phyloP scores from a whole-genome alignment of 1,139 yeast species.

The Lodderomyces orthopsilosis region DNA sequence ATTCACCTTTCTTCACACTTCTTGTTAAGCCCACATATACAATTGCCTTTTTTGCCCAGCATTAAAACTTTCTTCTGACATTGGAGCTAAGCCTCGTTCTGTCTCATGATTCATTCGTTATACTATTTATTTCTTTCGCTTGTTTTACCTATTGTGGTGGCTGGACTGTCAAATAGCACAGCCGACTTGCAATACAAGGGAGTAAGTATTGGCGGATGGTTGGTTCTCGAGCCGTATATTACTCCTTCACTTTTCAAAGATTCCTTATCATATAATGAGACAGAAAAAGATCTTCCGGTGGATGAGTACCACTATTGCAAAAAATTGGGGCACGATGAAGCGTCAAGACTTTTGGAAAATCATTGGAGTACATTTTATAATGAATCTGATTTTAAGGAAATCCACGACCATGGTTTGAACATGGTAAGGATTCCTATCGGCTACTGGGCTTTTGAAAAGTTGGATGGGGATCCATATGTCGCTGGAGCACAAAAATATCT shows the following conservation, averaged over 20 bases:
- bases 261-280: constrained; percentile 20
- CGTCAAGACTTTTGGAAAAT: constrained; percentile 35
- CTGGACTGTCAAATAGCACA: constrained; percentile 1
- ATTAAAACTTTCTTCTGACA: too few relatives aligned
- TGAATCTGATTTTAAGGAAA: constrained; percentile 51
- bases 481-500: constrained; percentile 53
- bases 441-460: constrained; percentile 59
- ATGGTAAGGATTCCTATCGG: constrained; percentile 66
- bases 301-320: constrained; percentile 59
- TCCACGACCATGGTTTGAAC: constrained; percentile 51
- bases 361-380: constrained; percentile 58
- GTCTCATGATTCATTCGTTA: background rate
- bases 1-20: background rate
- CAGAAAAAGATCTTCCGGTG: constrained; percentile 41
- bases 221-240: constrained; percentile 62
- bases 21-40: background rate
- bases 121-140: background rate
- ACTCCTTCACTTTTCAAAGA: constrained; percentile 57
- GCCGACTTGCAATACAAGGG: constrained; percentile 38
- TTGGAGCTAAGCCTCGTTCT: background rate
- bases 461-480: constrained; percentile 56
- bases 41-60: too few relatives aligned
- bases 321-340: constrained; percentile 45
- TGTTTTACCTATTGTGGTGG: background rate
- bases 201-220: constrained; percentile 65